phyloP scores from a whole-genome alignment of 768 basidiomycete genomes.

The Suillus bovinus region DNA sequence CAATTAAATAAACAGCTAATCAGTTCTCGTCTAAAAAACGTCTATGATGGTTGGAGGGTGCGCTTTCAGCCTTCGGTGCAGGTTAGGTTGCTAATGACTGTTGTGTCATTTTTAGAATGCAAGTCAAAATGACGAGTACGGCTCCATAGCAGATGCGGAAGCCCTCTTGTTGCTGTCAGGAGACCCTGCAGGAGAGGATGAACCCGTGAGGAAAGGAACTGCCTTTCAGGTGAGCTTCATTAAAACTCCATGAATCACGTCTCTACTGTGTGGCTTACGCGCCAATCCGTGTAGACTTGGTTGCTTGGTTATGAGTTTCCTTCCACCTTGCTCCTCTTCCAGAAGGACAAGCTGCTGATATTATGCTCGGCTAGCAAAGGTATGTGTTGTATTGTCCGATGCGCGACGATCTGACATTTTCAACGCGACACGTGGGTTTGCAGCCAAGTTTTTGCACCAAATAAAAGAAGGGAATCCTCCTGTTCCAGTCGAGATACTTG shows the following conservation, averaged over 20 bases:
- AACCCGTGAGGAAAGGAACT: constrained; percentile 87
- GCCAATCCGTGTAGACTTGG: constrained; percentile 69
- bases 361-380: constrained; percentile 91
- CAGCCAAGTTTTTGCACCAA: constrained; percentile 87
- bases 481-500: constrained; percentile 74
- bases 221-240: constrained; percentile 78
- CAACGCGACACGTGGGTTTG: constrained; percentile 15
- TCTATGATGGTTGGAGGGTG: constrained; percentile 67
- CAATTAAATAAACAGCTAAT: constrained; percentile 69
- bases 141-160: constrained; percentile 65
- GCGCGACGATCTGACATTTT: constrained; percentile 8
- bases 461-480: constrained; percentile 56
- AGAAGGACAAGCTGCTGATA: constrained; percentile 72
- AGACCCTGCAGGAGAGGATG: constrained; percentile 82
- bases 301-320: constrained; percentile 97
- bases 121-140: constrained; percentile 68
- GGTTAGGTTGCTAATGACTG: constrained; percentile 15
- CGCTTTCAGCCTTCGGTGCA: constrained; percentile 23
- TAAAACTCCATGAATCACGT: background rate
- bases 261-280: constrained; percentile 8
- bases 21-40: constrained; percentile 53
- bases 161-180: constrained; percentile 73
- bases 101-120: constrained; percentile 48
- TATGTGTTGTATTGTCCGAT: constrained; percentile 29
- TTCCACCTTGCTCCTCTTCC: constrained; percentile 85